These are phyloP conservation scores for Butyriboletus loyo DNA, from an alignment of 768 basidiomycete species.

Conservation along the genomic window DNA sequence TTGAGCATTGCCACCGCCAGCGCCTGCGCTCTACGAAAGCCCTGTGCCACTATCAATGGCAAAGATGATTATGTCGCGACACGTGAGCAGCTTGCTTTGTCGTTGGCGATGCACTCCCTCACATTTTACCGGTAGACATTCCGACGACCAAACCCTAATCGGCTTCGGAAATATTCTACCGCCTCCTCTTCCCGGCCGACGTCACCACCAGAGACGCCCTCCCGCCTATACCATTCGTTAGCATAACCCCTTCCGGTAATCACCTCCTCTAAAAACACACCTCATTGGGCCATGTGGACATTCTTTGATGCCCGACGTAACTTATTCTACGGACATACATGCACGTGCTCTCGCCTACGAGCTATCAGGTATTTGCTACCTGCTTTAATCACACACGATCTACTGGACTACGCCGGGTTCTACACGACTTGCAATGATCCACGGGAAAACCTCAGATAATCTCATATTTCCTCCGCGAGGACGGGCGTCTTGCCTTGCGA, in stretches of 20 bases:
- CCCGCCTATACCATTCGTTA: slow-evolving; percentile 33
- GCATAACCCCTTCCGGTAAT: slow-evolving; percentile 26
- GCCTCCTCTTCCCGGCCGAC: slow-evolving; percentile 19
- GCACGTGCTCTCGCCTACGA: slow-evolving; percentile 19
- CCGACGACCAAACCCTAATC: slow-evolving; percentile 30
- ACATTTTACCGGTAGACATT: slow-evolving; percentile 27
- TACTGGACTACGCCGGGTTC: slow-evolving; percentile 12
- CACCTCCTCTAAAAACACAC: slow-evolving; percentile 14
- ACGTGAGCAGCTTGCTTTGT: slow-evolving; percentile 33
- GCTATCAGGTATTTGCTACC: slow-evolving; percentile 16
- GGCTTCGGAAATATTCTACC: slow-evolving; percentile 22
- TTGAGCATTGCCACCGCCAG: slow-evolving; percentile 20
- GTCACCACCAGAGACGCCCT: slow-evolving; percentile 33
- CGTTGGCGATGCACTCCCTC: not conserved
- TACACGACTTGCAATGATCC: slow-evolving; percentile 26
- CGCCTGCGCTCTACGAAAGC: slow-evolving; percentile 42
- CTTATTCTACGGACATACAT: slow-evolving; percentile 27
- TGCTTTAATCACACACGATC: slow-evolving; percentile 29
- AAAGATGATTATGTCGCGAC: slow-evolving; percentile 52
- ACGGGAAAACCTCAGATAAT: slow-evolving; percentile 20
- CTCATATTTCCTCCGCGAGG: slow-evolving; percentile 15
- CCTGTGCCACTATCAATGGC: slow-evolving; percentile 47
- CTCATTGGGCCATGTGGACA: slow-evolving; percentile 10
- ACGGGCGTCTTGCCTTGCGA: slow-evolving; percentile 2
- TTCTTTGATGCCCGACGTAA: slow-evolving; percentile 16